phyloP scores from a whole-genome alignment of 306 rosid genomes.

The Glycine tomentella region DNA sequence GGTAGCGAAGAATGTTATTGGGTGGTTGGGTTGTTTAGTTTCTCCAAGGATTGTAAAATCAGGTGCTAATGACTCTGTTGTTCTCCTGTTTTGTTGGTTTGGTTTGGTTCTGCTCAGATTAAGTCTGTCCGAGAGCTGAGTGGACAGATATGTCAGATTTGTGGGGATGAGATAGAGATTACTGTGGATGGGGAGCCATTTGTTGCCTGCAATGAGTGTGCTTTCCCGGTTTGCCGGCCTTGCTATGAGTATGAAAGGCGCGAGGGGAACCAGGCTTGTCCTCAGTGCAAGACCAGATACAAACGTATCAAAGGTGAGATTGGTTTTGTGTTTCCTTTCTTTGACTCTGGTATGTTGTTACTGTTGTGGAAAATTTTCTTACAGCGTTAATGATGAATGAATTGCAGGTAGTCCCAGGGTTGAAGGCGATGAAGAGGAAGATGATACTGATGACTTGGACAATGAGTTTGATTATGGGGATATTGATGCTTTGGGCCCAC shows the following conservation, averaged over 20 bases:
- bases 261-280: conserved; percentile 92
- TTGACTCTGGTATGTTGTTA: conserved; percentile 25
- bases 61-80: conserved; percentile 27
- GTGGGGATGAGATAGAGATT: conserved; percentile 81
- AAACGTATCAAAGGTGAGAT: conserved; percentile 85
- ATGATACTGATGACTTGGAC: conserved; percentile 89
- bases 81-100: neutral
- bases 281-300: conserved; percentile 93
- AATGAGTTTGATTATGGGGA: conserved; percentile 83
- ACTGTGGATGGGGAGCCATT: conserved; percentile 86
- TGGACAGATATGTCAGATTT: conserved; percentile 88
- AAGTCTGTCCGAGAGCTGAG: conserved; percentile 81
- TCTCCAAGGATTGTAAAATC: conserved; percentile 13
- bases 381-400: conserved; percentile 18
- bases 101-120: conserved; percentile 59
- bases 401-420: conserved; percentile 90
- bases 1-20: neutral
- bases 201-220: conserved; percentile 97
- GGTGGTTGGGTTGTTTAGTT: conserved; percentile 22
- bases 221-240: conserved; percentile 89
- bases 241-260: conserved; percentile 89
- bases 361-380: conserved; percentile 8
- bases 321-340: conserved; percentile 5
- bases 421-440: conserved; percentile 97
- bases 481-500: conserved; percentile 56